These are phyloP conservation scores for Tetrapisispora fleetii DNA, from an alignment of 805 yeast species.

Conservation along the genomic window DNA sequence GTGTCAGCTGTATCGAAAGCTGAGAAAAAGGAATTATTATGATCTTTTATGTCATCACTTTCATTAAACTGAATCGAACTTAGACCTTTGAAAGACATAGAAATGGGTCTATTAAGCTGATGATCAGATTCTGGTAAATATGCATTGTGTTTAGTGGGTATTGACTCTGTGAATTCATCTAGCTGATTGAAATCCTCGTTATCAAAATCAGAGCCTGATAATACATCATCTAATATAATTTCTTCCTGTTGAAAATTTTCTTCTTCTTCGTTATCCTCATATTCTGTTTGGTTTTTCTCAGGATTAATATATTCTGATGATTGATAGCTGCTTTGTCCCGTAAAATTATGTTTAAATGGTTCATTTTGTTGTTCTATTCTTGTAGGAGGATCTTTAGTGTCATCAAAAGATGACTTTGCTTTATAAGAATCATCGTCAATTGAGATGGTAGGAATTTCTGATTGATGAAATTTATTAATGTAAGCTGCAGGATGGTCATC, in stretches of 20 bases:
- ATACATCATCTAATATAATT: conserved; percentile 6
- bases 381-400: too few relatives aligned
- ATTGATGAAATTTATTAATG: background rate
- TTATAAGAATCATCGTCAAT: background rate
- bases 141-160: conserved; percentile 4
- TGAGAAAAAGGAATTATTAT: background rate
- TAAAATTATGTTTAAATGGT: too few relatives aligned
- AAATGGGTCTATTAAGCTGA: conserved; percentile 27
- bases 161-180: conserved; percentile 2
- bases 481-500: too few relatives aligned
- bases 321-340: background rate
- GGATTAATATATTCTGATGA: background rate
- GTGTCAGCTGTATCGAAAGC: background rate
- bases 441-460: background rate
- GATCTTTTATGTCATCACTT: background rate
- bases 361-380: too few relatives aligned
- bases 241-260: background rate
- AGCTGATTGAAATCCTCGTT: conserved; percentile 21
- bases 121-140: conserved; percentile 19
- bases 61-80: conserved; percentile 42
- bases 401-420: background rate
- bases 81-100: conserved; percentile 52
- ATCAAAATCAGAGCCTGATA: conserved; percentile 11
- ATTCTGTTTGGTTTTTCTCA: too few relatives aligned
- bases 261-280: background rate